These are phyloP conservation scores for Kandelia obovata DNA, from an alignment of 345 rosid genomes.

Conservation along the genomic window DNA sequence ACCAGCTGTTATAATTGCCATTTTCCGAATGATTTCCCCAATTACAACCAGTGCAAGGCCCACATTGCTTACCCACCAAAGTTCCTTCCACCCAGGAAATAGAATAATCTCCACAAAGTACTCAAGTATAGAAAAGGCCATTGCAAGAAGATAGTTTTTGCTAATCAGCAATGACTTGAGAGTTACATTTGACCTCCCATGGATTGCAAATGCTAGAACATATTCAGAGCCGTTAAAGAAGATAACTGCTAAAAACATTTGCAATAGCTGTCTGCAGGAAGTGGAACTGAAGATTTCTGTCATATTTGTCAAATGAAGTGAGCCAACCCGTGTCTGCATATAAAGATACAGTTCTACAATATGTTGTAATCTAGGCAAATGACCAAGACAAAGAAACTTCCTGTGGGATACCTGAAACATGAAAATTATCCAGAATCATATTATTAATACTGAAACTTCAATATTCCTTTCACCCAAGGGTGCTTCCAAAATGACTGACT, in stretches of 20 bases:
- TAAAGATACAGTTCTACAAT: constrained; percentile 5
- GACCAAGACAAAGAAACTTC: constrained; percentile 9
- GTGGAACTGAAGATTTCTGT: constrained; percentile 44
- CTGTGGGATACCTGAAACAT: constrained; percentile 28
- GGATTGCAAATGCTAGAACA: constrained; percentile 43
- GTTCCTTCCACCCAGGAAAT: constrained; percentile 56
- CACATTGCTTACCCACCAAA: constrained; percentile 54
- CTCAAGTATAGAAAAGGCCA: constrained; percentile 51
- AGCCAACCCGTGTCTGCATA: background rate
- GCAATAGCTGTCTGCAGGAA: constrained; percentile 49
- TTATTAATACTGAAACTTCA: constrained; percentile 17
- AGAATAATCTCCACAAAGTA: constrained; percentile 39
- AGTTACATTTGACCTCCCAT: constrained; percentile 52
- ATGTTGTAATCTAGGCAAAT: background rate
- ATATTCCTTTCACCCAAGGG: constrained; percentile 12
- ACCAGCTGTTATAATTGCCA: constrained; percentile 70
- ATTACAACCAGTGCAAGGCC: constrained; percentile 49
- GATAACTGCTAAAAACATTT: constrained; percentile 44
- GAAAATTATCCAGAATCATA: constrained; percentile 25
- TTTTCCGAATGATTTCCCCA: constrained; percentile 58
- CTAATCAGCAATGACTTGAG: constrained; percentile 58
- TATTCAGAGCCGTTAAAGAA: constrained; percentile 66
- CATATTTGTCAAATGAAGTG: constrained; percentile 29
- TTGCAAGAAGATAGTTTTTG: constrained; percentile 51
- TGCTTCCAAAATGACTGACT: constrained; percentile 14